Evolutionary conservation across 1,139 yeast genomes (phyloP).

Genomic region (Nadsonia starkeyi-henricii): DNA sequence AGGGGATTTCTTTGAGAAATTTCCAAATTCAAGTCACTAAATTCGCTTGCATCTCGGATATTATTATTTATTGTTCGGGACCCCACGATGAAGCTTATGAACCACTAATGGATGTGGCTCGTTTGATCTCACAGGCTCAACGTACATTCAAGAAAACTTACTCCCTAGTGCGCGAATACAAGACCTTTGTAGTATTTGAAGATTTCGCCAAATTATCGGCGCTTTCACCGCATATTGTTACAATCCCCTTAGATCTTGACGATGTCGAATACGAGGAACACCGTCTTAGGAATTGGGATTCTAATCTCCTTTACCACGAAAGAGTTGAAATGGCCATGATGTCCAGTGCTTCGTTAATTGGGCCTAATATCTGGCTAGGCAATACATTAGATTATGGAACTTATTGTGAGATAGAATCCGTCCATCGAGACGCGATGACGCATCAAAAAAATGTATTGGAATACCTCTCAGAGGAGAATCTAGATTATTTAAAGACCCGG

Average conservation of each 20-base stretch:
- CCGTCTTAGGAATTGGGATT: conserved; percentile 47
- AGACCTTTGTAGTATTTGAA: conserved; percentile 16
- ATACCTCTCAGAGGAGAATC: conserved; percentile 2
- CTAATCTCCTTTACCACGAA: conserved; percentile 59
- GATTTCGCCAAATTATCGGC: conserved; percentile 13
- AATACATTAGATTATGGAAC: conserved; percentile 43
- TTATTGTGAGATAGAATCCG: conserved; percentile 13
- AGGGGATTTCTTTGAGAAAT: conserved; percentile 59
- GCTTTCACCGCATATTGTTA: conserved; percentile 18
- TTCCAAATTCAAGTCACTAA: conserved; percentile 68
- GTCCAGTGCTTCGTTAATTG: conserved; percentile 62
- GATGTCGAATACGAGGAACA: conserved; percentile 14
- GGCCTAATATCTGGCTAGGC: conserved; percentile 58
- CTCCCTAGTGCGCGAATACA: conserved; percentile 9
- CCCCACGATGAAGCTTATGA: conserved; percentile 14
- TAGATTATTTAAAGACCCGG: conserved; percentile 6
- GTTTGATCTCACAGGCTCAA: conserved; percentile 17
- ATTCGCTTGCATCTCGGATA: conserved; percentile 52
- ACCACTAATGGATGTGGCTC: conserved; percentile 11
- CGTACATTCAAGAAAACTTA: conserved; percentile 8
- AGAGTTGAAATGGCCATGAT: conserved; percentile 67
- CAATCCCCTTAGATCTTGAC: conserved; percentile 15
- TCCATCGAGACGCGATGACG: conserved; percentile 5
- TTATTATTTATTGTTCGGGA: conserved; percentile 46
- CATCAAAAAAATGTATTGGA: conserved; percentile 4